Conservation (phyloP, 2,329 filamentous ascomycete species). For the Apiospora saccharicola region DNA sequence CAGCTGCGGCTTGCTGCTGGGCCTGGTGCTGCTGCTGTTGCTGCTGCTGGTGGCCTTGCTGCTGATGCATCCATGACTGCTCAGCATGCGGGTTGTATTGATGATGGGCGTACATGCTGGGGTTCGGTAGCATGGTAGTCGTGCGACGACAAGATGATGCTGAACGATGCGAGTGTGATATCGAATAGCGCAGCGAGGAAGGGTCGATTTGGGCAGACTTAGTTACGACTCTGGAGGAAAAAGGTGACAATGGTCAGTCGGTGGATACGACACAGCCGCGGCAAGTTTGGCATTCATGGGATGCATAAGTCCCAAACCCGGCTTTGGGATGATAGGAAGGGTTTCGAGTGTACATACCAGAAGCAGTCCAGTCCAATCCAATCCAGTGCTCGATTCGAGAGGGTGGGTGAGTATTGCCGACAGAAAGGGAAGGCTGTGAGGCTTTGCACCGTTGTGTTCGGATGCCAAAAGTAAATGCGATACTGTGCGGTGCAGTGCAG, state of each 20-base stretch:
- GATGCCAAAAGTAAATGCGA: not conserved
- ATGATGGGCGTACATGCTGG: slow-evolving; percentile 69
- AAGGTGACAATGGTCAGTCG: slow-evolving; percentile 9
- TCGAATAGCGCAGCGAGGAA: not conserved
- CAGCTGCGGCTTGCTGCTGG: slow-evolving; percentile 53
- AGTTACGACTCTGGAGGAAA: not conserved
- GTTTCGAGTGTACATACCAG: not conserved
- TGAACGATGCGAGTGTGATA: not conserved
- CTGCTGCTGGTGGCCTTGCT: slow-evolving; percentile 67
- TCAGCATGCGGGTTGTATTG: slow-evolving; percentile 70
- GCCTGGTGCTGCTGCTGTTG: slow-evolving; percentile 68
- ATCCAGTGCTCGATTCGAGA: not conserved
- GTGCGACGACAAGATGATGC: not conserved
- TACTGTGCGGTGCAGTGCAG: not conserved
- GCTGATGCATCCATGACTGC: slow-evolving; percentile 73
- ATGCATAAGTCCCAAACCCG: not conserved
- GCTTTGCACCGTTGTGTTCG: not conserved
- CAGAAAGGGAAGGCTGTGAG: not conserved
- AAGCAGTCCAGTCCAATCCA: not conserved
- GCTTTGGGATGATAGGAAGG: not conserved
- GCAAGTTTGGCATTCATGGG: not conserved
- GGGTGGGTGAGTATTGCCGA: not conserved
- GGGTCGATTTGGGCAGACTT: slow-evolving; percentile 1
- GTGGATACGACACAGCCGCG: slow-evolving; percentile 15
- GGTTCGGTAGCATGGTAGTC: slow-evolving; percentile 64